Percentiles rank a stretch among this genome's conserved stretches.
Evolutionary conservation across 192 early-diverging fungal species (phyloP).

Genomic region (Funneliformis geosporum): DNA sequence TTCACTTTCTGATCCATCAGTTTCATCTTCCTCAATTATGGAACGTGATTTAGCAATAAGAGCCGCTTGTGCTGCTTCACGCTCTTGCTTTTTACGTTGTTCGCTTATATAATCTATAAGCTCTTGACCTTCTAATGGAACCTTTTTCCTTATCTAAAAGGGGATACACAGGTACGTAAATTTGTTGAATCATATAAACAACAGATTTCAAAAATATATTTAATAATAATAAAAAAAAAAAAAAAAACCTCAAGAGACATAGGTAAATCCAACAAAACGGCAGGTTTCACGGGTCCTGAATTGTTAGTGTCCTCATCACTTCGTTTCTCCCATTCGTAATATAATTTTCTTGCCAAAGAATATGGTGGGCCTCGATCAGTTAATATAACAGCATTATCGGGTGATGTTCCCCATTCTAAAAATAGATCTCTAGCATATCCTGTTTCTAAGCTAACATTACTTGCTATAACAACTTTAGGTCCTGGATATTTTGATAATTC

Average conservation of each 20-base stretch:
- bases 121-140: conserved; percentile 87
- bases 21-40: conserved; percentile 81
- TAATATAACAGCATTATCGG: conserved; percentile 69
- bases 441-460: conserved; percentile 73
- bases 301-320: not conserved
- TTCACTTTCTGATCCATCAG: conserved; percentile 52
- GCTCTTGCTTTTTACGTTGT: conserved; percentile 65
- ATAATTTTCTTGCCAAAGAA: conserved; percentile 68
- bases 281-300: not conserved
- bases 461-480: conserved; percentile 85
- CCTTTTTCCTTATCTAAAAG: conserved; percentile 53
- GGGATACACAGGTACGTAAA: not conserved
- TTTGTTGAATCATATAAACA: not conserved
- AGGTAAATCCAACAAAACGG: conserved; percentile 21
- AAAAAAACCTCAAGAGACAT: conserved; percentile 5
- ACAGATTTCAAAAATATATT: not conserved
- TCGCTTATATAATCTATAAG: conserved; percentile 66
- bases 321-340: conserved; percentile 57
- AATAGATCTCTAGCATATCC: conserved; percentile 85
- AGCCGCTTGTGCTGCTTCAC: conserved; percentile 74
- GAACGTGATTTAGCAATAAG: conserved; percentile 61
- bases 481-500: conserved; percentile 69
- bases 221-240: not conserved
- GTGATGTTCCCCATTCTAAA: conserved; percentile 59
- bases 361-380: conserved; percentile 76